phyloP scores from a whole-genome alignment of 2,329 filamentous ascomycete genomes.

The Diplodia corticola region DNA sequence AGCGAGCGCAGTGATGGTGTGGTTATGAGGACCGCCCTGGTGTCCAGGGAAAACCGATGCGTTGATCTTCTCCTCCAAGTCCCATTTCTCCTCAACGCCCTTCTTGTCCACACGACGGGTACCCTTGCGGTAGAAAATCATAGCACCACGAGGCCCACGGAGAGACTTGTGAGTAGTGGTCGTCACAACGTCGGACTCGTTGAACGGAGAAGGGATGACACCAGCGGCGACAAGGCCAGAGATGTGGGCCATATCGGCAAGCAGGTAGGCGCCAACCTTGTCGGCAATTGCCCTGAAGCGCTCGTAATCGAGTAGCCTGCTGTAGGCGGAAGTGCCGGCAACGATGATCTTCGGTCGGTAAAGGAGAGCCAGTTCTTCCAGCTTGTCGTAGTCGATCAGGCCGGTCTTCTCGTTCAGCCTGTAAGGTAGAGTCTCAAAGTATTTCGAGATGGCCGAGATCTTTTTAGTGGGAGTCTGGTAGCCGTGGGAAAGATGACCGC shows the following conservation, averaged over 20 bases:
- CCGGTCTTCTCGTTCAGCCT: conserved; percentile 85
- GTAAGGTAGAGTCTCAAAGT: conserved; percentile 99
- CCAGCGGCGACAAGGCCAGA: conserved; percentile 91
- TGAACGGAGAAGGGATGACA: conserved; percentile 92
- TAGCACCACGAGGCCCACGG: conserved; percentile 93
- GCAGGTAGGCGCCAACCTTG: conserved; percentile 87
- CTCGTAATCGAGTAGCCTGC: conserved; percentile 93
- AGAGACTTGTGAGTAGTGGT: conserved; percentile 99
- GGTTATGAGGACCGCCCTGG: conserved; percentile 98
- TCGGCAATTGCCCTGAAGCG: conserved; percentile 97
- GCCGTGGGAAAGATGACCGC: conserved; percentile 92
- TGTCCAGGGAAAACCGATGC: conserved; percentile 99
- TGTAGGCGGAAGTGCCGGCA: conserved; percentile 96
- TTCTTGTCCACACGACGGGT: conserved; percentile 87
- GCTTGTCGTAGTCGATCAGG: conserved; percentile 93
- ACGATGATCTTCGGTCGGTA: conserved; percentile 97
- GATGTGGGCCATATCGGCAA: conserved; percentile 99
- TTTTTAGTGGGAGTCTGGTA: conserved; percentile 84
- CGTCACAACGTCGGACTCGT: conserved; percentile 91
- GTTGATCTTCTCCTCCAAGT: conserved; percentile 95
- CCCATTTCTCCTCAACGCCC: conserved; percentile 88
- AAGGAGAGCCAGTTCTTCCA: conserved; percentile 85
- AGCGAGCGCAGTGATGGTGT: conserved; percentile 96
- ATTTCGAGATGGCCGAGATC: conserved; percentile 96
- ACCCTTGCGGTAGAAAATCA: conserved; percentile 99